Conservation (phyloP, 140 eudicot genomes). For the Anethum foeniculum region DNA sequence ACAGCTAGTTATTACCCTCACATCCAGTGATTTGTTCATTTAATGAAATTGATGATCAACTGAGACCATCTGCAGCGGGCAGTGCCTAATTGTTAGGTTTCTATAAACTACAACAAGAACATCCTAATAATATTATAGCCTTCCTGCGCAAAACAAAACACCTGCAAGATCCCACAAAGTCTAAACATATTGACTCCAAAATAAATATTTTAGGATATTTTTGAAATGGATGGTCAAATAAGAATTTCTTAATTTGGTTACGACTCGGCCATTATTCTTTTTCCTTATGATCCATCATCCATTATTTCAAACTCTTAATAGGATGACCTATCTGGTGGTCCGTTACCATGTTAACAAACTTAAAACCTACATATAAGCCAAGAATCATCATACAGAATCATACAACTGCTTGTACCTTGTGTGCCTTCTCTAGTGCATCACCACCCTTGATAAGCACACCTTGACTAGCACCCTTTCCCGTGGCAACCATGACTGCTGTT, state of each 20-base stretch:
- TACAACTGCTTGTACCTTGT: constrained; percentile 51
- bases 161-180: not conserved
- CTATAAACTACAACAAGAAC: not conserved
- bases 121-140: not conserved
- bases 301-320: not conserved
- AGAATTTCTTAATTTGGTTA: not conserved
- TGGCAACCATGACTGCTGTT: constrained; percentile 97
- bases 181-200: not conserved
- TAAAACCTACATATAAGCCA: not conserved
- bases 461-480: constrained; percentile 96
- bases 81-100: not conserved
- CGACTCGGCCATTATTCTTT: not conserved
- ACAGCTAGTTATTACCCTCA: not conserved
- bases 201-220: not conserved
- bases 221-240: not conserved
- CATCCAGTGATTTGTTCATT: not conserved
- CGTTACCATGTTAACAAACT: not conserved
- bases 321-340: not conserved
- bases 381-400: not conserved
- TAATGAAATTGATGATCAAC: not conserved
- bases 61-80: not conserved
- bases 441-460: constrained; percentile 98
- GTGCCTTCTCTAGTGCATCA: constrained; percentile 82
- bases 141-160: not conserved
- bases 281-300: not conserved